A percentile compares a stretch with the other conserved stretches of the same genome.
Evolutionary conservation across 805 yeast genomes (phyloP).

Genomic region (Starmerella cellae): DNA sequence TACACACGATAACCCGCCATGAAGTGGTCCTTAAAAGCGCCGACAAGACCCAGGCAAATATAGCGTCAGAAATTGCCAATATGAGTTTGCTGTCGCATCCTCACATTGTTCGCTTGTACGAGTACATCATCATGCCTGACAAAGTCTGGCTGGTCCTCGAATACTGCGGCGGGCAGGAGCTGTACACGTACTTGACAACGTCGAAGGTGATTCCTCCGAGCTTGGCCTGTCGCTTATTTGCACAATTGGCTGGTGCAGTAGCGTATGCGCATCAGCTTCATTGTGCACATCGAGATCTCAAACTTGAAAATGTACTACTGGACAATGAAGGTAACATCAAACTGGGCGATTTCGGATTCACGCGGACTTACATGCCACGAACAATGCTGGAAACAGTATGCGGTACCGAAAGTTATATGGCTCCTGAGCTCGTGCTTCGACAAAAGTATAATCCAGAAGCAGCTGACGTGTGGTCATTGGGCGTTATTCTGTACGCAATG

Average conservation of each 20-base stretch:
- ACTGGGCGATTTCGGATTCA: slow-evolving; percentile 87
- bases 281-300: slow-evolving; percentile 71
- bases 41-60: slow-evolving; percentile 69
- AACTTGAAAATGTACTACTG: slow-evolving; percentile 59
- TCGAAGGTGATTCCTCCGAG: slow-evolving; percentile 22
- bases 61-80: slow-evolving; percentile 81
- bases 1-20: slow-evolving; percentile 58
- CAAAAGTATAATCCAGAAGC: slow-evolving; percentile 63
- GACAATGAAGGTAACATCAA: slow-evolving; percentile 74
- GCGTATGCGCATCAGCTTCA: slow-evolving; percentile 64
- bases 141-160: slow-evolving; percentile 80
- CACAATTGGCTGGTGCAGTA: slow-evolving; percentile 47
- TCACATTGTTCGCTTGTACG: slow-evolving; percentile 72
- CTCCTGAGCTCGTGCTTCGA: slow-evolving; percentile 71
- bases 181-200: slow-evolving; percentile 26
- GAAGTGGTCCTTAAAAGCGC: slow-evolving; percentile 67
- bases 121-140: slow-evolving; percentile 67
- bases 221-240: slow-evolving; percentile 27
- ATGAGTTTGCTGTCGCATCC: slow-evolving; percentile 75
- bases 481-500: slow-evolving; percentile 76
- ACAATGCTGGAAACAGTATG: slow-evolving; percentile 65
- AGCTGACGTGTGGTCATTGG: slow-evolving; percentile 84
- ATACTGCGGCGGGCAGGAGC: slow-evolving; percentile 51
- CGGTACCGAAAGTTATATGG: slow-evolving; percentile 94
- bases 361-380: slow-evolving; percentile 55